These are phyloP conservation scores for Pythium brachiatum DNA, from an alignment of 352 stramenopile species.

Conservation along the genomic window DNA sequence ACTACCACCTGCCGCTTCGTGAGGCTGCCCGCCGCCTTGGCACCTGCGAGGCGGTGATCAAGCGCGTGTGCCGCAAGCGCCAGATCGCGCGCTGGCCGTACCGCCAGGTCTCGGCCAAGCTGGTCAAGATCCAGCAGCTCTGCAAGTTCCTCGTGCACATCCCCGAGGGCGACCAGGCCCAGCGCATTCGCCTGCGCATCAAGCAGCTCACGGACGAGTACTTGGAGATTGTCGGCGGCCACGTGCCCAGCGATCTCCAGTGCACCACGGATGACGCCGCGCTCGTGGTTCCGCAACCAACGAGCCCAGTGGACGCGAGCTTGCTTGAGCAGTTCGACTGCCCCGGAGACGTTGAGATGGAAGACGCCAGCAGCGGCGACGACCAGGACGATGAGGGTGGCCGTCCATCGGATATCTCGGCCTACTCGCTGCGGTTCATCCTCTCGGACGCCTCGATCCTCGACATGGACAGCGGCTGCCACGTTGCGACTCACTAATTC, in stretches of 20 bases:
- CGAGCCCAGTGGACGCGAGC: constrained; percentile 46
- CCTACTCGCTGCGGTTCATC: constrained; percentile 82
- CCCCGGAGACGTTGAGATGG: constrained; percentile 43
- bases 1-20: constrained; percentile 81
- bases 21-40: constrained; percentile 70
- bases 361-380: constrained; percentile 41
- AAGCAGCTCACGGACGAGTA: constrained; percentile 81
- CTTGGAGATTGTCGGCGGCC: constrained; percentile 67
- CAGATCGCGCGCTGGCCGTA: constrained; percentile 84
- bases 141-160: constrained; percentile 86
- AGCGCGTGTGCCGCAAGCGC: constrained; percentile 76
- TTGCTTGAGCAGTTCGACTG: constrained; percentile 39
- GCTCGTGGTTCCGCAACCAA: constrained; percentile 42
- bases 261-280: constrained; percentile 52
- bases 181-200: constrained; percentile 76
- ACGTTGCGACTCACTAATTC: constrained; percentile 24
- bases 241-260: constrained; percentile 72
- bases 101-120: constrained; percentile 80
- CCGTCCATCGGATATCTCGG: constrained; percentile 45
- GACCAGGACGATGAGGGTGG: constrained; percentile 40
- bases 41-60: constrained; percentile 80
- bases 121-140: constrained; percentile 85
- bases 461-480: constrained; percentile 36
- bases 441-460: constrained; percentile 73
- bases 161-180: constrained; percentile 59